Percentiles rank a stretch among this genome's conserved stretches.
Evolutionary conservation across 768 basidiomycete species (phyloP).

Genomic region (Lactarius hatsudake): DNA sequence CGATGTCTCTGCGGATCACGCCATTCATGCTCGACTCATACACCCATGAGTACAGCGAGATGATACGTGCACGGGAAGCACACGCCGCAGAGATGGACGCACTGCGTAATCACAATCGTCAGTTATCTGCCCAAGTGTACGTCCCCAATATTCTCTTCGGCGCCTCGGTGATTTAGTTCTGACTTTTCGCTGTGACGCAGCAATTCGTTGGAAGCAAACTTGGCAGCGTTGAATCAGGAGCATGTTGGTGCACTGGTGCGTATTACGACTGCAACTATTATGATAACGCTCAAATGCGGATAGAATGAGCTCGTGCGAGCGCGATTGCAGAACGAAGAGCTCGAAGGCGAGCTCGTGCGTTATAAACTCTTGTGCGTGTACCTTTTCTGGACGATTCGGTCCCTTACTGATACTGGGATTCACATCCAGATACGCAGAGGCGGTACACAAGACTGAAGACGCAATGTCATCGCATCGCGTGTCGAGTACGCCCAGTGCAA

Average conservation of each 20-base stretch:
- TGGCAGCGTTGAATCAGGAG: conserved; percentile 79
- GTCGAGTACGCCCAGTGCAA: conserved; percentile 35
- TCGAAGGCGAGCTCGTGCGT: conserved; percentile 90
- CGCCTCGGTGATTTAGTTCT: background rate
- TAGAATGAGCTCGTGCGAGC: conserved; percentile 90
- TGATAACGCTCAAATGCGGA: conserved; percentile 31
- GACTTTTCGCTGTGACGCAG: conserved; percentile 40
- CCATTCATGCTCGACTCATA: conserved; percentile 95
- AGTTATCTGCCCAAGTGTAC: conserved; percentile 75
- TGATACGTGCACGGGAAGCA: conserved; percentile 71
- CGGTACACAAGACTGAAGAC: conserved; percentile 52
- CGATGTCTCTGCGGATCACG: conserved; percentile 81
- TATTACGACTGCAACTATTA: background rate
- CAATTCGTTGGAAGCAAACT: conserved; percentile 71
- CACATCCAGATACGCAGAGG: conserved; percentile 47
- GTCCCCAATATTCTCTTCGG: conserved; percentile 32
- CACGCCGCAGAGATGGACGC: conserved; percentile 83
- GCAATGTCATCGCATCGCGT: conserved; percentile 45
- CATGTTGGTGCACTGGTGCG: conserved; percentile 72
- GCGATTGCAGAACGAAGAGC: conserved; percentile 85
- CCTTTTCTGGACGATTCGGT: background rate
- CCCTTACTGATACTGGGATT: background rate
- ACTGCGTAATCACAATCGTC: conserved; percentile 75
- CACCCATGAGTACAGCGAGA: conserved; percentile 84
- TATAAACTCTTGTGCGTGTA: conserved; percentile 85